A percentile compares a stretch with the other conserved stretches of the same genome.
Conservation (phyloP, 768 basidiomycete species). For the Pleurotus eryngii region DNA sequence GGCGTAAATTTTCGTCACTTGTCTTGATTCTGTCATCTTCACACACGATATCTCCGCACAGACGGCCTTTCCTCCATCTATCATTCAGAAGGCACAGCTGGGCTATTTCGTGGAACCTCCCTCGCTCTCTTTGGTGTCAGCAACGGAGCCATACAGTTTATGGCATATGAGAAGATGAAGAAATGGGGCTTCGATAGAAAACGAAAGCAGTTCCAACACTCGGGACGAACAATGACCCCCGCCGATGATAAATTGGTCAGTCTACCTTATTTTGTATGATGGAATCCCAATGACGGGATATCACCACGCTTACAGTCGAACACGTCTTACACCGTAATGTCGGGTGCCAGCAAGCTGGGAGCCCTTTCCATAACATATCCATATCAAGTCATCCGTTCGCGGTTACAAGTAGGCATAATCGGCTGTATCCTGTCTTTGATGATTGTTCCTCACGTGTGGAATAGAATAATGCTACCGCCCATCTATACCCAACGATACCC, state of each 20-base stretch:
- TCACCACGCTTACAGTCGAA: conserved; percentile 61
- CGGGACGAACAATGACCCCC: conserved; percentile 62
- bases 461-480: conserved; percentile 64
- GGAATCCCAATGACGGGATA: neutral
- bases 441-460: conserved; percentile 1
- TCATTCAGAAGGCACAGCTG: conserved; percentile 68
- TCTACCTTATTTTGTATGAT: conserved; percentile 10
- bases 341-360: conserved; percentile 82
- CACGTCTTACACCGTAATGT: conserved; percentile 86
- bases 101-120: conserved; percentile 84
- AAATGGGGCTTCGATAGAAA: conserved; percentile 82
- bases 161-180: conserved; percentile 96
- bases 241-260: conserved; percentile 86
- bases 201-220: conserved; percentile 52
- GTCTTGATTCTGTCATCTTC: neutral
- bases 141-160: conserved; percentile 95
- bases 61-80: conserved; percentile 73
- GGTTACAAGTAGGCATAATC: conserved; percentile 69
- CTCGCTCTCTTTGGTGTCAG: conserved; percentile 90
- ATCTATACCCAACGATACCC: conserved; percentile 80
- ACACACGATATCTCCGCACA: conserved; percentile 14
- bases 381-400: conserved; percentile 93
- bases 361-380: conserved; percentile 90
- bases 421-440: neutral
- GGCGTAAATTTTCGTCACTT: conserved; percentile 47